Base-by-base conservation (phyloP, 805 yeast genomes). In the Spathaspora gorwiae region DNA sequence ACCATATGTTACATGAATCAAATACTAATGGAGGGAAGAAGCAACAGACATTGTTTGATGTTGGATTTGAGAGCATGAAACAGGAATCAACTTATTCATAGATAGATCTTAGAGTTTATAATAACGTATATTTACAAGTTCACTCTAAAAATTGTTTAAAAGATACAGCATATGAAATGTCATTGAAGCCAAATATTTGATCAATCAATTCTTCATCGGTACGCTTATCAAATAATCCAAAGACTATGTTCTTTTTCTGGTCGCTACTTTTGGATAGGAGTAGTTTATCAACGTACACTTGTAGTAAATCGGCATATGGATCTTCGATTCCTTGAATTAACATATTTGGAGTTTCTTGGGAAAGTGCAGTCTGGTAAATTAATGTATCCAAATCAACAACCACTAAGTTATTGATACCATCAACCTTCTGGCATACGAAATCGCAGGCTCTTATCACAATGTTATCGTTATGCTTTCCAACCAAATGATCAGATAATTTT, bases 1-100 rank as follows among this genome's bases (percentile, higher is more conserved):
- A 94, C 59, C 51, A 66, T 10, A 64, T 73, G 0, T 64, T 85
- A 49, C 2, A 5, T 5, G 24, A 19, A 19, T 19, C 24, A 19
- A 54, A 66, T 19, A 58, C 71, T 6, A 66, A 70, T 1, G 68
- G 63, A 11, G 9, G 14, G 41, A 34, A 37, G 34, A 39, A 38
- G 46, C 31, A 9, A 13, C 34, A 24, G 11, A 32, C 34, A 8
- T 12, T 37, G 19, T 12, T 14, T 13, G 30, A 29, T 14, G 24
- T 19, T 19, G 24, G 24, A 19, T 19, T 19, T 5, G 24, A 19
- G 24, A 19, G 24, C 24, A 19, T 19, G 24, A 19, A 19, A 19
- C 24, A 5, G 4, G 24, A 19, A 19, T 19, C 24, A 19, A 19
- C 24, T 2, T 19, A 19, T 19, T 19, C 24, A 19, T 19, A 19